phyloP scores from a whole-genome alignment of 2,329 filamentous ascomycete species.

The Nothopassalora personata region DNA sequence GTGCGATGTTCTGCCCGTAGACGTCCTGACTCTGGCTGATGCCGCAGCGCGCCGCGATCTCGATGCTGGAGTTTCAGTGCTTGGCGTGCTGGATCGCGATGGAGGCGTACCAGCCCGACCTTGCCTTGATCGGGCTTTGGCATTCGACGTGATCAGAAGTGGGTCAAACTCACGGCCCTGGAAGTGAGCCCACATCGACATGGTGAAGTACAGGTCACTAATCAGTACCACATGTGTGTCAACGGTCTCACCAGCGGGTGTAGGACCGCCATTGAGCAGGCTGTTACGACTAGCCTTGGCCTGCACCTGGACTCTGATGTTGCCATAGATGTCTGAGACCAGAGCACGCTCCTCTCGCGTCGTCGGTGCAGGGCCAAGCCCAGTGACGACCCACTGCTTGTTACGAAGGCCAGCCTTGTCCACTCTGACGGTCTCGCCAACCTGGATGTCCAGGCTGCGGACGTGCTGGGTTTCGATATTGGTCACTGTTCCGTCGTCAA shows the following conservation, averaged over 20 bases:
- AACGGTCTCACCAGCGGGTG: slow-evolving; percentile 25
- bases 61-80: slow-evolving; percentile 45
- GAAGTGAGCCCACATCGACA: slow-evolving; percentile 40
- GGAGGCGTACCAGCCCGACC: slow-evolving; percentile 7
- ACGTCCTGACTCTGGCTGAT: slow-evolving; percentile 9
- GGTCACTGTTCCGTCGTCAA: slow-evolving; percentile 43
- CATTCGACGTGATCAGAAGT: slow-evolving; percentile 5
- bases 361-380: slow-evolving; percentile 36
- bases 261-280: slow-evolving; percentile 16
- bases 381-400: slow-evolving; percentile 40
- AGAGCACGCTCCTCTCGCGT: slow-evolving; percentile 29
- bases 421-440: slow-evolving; percentile 45
- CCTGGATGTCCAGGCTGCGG: slow-evolving; percentile 38
- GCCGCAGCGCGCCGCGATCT: slow-evolving; percentile 40
- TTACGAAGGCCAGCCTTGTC: slow-evolving; percentile 42
- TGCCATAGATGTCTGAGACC: slow-evolving; percentile 39
- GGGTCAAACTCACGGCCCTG: slow-evolving; percentile 35
- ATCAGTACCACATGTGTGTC: slow-evolving; percentile 33
- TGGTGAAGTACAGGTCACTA: slow-evolving; percentile 40
- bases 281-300: slow-evolving; percentile 38
- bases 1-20: slow-evolving; percentile 12
- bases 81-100: slow-evolving; percentile 31
- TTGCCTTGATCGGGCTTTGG: not conserved
- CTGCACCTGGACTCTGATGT: slow-evolving; percentile 37
- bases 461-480: slow-evolving; percentile 39